phyloP scores from a whole-genome alignment of 2,329 filamentous ascomycete genomes.

The Aureobasidium melanogenum region DNA sequence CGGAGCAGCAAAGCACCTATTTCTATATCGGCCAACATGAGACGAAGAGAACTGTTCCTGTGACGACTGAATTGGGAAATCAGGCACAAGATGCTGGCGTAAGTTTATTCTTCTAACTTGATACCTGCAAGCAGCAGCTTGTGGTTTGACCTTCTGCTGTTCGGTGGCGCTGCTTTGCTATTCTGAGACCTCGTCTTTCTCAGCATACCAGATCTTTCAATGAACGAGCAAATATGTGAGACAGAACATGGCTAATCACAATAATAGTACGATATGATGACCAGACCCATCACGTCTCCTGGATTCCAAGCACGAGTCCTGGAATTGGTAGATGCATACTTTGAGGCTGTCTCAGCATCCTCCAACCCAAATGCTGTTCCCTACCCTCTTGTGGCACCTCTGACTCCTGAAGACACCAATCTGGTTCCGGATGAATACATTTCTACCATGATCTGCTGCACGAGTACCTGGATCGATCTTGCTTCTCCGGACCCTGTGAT shows the following conservation, averaged over 20 bases:
- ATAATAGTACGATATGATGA: slow-evolving; percentile 66
- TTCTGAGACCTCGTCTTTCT: too few species aligned
- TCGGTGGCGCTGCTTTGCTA: neutral
- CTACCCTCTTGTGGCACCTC: slow-evolving; percentile 45
- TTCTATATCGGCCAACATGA: slow-evolving; percentile 73
- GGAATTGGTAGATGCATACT: slow-evolving; percentile 49
- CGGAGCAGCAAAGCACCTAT: slow-evolving; percentile 32
- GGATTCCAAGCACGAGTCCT: slow-evolving; percentile 64
- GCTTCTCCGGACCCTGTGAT: slow-evolving; percentile 75
- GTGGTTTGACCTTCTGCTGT: neutral
- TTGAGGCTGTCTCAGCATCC: slow-evolving; percentile 31
- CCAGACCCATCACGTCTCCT: slow-evolving; percentile 66
- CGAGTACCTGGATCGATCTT: slow-evolving; percentile 90
- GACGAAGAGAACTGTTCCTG: slow-evolving; percentile 49
- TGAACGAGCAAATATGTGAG: neutral
- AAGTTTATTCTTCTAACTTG: slow-evolving; percentile 44
- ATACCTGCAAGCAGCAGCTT: too few species aligned
- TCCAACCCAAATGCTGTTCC: slow-evolving; percentile 29
- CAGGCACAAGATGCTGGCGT: slow-evolving; percentile 52
- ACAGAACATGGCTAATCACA: neutral
- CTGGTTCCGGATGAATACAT: slow-evolving; percentile 60
- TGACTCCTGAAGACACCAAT: slow-evolving; percentile 72
- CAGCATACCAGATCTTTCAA: too few species aligned
- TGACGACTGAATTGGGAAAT: slow-evolving; percentile 56
- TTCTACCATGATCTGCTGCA: slow-evolving; percentile 65